phyloP scores from a whole-genome alignment of 1,139 yeast species.

The Geotrichum candidum region DNA sequence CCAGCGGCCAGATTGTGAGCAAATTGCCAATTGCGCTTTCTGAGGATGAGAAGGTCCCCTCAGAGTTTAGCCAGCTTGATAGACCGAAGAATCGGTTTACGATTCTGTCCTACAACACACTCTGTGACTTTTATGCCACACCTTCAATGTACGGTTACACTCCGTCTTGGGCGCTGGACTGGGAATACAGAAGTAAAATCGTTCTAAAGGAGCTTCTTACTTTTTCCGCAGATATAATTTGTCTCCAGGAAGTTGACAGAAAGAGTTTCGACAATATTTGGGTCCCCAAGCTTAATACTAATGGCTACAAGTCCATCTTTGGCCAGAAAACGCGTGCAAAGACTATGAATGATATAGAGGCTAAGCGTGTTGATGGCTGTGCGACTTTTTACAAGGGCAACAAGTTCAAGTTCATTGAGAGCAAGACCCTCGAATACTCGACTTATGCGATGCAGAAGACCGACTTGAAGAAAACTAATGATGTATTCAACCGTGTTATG shows the following conservation, averaged over 20 bases:
- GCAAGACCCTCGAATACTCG: constrained; percentile 77
- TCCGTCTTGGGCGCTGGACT: constrained; percentile 93
- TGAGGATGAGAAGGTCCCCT: constrained; percentile 14
- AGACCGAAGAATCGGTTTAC: constrained; percentile 45
- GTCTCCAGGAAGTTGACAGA: constrained; percentile 94
- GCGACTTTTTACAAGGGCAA: constrained; percentile 75
- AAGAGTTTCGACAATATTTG: constrained; percentile 80
- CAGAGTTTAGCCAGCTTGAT: constrained; percentile 20
- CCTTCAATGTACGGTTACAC: constrained; percentile 88
- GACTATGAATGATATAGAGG: constrained; percentile 77
- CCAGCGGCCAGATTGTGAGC: constrained; percentile 50
- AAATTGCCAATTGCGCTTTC: constrained; percentile 18
- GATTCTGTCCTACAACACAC: constrained; percentile 77
- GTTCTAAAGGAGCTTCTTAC: constrained; percentile 66
- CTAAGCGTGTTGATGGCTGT: constrained; percentile 95
- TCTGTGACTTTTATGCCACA: constrained; percentile 95
- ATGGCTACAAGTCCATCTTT: constrained; percentile 77
- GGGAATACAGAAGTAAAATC: constrained; percentile 84
- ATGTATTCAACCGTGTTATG: constrained; percentile 92
- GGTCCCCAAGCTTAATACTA: constrained; percentile 63
- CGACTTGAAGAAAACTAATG: constrained; percentile 87
- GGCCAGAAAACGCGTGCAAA: constrained; percentile 88
- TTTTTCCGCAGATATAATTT: constrained; percentile 67
- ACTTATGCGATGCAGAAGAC: constrained; percentile 83
- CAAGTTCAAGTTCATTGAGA: constrained; percentile 65